A percentile compares a stretch with the other conserved stretches of the same genome.
These are phyloP conservation scores for Amoeboaphelidium protococcarum DNA, from an alignment of 371 early-diverging fungal species.

Conservation along the genomic window DNA sequence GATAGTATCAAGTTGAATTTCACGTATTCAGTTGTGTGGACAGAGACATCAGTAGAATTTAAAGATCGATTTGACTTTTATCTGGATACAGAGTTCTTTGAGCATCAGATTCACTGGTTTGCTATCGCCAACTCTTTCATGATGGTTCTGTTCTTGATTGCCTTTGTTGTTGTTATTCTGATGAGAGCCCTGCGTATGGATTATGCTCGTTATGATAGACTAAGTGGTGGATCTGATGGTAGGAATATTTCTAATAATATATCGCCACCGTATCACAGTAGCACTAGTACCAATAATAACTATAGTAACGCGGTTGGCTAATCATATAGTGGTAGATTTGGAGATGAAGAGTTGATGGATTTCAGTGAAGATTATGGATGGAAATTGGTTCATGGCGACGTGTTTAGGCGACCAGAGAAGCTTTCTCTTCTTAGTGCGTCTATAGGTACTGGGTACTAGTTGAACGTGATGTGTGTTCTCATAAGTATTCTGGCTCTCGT, in stretches of 20 bases:
- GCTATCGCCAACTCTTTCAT: constrained; percentile 57
- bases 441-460: constrained; percentile 43
- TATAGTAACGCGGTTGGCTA: too few relatives aligned
- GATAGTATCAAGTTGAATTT: constrained; percentile 19
- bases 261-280: too few relatives aligned
- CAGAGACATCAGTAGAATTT: constrained; percentile 21
- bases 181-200: constrained; percentile 45
- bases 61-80: constrained; percentile 32
- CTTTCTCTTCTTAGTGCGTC: constrained; percentile 35
- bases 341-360: too few relatives aligned
- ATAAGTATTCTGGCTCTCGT: constrained; percentile 38
- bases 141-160: constrained; percentile 50
- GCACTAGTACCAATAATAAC: too few relatives aligned
- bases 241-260: constrained; percentile 19
- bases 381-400: constrained; percentile 69
- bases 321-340: too few relatives aligned
- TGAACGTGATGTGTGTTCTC: constrained; percentile 27
- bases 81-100: constrained; percentile 44
- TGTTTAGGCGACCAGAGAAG: constrained; percentile 41
- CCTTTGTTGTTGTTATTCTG: constrained; percentile 38
- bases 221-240: constrained; percentile 31
- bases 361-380: constrained; percentile 67
- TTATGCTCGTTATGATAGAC: constrained; percentile 46
- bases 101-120: constrained; percentile 65
- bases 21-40: constrained; percentile 43